Conservation (phyloP, 2,329 filamentous ascomycete genomes). For the Paecilomyces fulvus region DNA sequence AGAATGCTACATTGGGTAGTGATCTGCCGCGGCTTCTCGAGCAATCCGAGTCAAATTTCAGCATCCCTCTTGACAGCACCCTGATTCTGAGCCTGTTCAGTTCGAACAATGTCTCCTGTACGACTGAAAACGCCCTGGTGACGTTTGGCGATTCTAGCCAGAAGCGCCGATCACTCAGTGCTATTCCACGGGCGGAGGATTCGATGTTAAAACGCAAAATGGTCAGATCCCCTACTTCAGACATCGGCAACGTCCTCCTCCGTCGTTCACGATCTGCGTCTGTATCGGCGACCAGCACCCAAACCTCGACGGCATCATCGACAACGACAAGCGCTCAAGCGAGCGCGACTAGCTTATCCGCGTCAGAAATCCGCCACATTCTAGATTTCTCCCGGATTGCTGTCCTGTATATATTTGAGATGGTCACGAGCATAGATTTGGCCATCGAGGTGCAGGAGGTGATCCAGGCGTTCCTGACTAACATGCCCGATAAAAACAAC, state of each 20-base stretch:
- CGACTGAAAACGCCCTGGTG: conserved; percentile 76
- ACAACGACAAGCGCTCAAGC: conserved; percentile 1
- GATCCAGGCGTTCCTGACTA: conserved; percentile 23
- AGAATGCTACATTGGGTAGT: conserved; percentile 71
- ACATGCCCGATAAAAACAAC: conserved; percentile 14
- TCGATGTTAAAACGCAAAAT: not conserved
- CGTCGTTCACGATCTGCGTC: not conserved
- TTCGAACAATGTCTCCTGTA: conserved; percentile 66
- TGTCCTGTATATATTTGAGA: conserved; percentile 34
- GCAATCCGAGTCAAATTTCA: conserved; percentile 59
- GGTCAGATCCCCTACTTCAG: not conserved
- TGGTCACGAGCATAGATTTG: conserved; percentile 21
- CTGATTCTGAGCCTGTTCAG: conserved; percentile 70
- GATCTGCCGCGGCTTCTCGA: conserved; percentile 67
- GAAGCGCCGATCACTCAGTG: conserved; percentile 16
- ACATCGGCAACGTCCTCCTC: not conserved
- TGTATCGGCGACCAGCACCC: conserved; percentile 2
- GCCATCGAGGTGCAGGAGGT: conserved; percentile 20
- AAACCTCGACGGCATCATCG: conserved; percentile 4
- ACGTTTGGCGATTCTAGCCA: conserved; percentile 59
- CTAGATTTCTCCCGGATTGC: conserved; percentile 29
- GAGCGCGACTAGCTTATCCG: not conserved
- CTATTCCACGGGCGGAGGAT: not conserved
- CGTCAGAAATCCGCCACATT: conserved; percentile 12
- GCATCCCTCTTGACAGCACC: conserved; percentile 62